Percentiles rank a stretch among this genome's conserved stretches.
Evolutionary conservation across 2,329 filamentous ascomycete genomes (phyloP).

Genomic region (Cercospora beticola): DNA sequence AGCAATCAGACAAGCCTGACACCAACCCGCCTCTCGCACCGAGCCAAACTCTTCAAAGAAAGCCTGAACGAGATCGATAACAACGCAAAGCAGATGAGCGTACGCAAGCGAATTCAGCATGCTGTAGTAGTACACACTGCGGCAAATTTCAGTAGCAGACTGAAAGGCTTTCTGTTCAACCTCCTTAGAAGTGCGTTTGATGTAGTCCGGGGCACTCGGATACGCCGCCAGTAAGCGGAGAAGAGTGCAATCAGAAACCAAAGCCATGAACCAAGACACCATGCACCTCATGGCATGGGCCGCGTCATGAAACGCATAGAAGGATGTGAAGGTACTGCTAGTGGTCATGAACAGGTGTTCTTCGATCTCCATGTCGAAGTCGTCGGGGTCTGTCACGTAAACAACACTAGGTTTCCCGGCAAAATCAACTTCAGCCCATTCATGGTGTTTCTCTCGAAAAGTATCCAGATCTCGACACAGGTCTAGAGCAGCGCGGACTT

Average conservation of each 20-base stretch:
- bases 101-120: slow-evolving; percentile 16
- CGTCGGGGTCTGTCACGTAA: slow-evolving; percentile 12
- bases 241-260: slow-evolving; percentile 16
- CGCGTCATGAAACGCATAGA: slow-evolving; percentile 15
- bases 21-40: slow-evolving; percentile 16
- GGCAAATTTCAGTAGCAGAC: slow-evolving; percentile 14
- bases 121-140: slow-evolving; percentile 19
- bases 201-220: neutral
- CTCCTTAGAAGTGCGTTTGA: neutral
- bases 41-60: slow-evolving; percentile 17
- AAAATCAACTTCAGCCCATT: slow-evolving; percentile 15
- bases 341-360: slow-evolving; percentile 20
- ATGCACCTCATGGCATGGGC: slow-evolving; percentile 14
- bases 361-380: slow-evolving; percentile 19
- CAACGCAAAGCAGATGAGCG: slow-evolving; percentile 13
- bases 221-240: slow-evolving; percentile 15
- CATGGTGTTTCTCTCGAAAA: slow-evolving; percentile 12
- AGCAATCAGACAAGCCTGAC: slow-evolving; percentile 17
- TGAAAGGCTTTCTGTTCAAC: slow-evolving; percentile 38
- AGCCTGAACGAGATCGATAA: slow-evolving; percentile 14
- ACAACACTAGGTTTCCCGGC: slow-evolving; percentile 8
- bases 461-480: slow-evolving; percentile 10
- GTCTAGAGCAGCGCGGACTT: neutral
- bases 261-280: slow-evolving; percentile 12
- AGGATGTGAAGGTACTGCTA: slow-evolving; percentile 16